Conservation (phyloP, 306 rosid species). For the Ziziphus jujuba region DNA sequence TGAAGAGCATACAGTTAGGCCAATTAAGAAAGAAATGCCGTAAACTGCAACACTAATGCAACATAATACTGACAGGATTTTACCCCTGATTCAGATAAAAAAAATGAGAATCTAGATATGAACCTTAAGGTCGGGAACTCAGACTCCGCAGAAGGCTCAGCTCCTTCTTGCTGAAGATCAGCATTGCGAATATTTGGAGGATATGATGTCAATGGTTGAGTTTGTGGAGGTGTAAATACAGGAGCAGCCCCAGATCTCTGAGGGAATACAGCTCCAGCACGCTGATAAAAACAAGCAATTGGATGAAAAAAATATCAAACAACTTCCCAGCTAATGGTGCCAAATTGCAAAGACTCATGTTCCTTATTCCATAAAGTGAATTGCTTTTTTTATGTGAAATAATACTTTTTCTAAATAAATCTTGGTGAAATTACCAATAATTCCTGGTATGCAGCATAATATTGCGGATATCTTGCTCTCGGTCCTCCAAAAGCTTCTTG, state of each 20-base stretch:
- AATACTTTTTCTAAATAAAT: not conserved
- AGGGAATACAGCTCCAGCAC: constrained; percentile 92
- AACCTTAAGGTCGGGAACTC: constrained; percentile 93
- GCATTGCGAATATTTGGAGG: constrained; percentile 67
- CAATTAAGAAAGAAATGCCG: not conserved
- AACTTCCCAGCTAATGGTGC: no score
- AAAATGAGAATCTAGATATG: constrained; percentile 24
- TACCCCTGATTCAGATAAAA: constrained; percentile 14
- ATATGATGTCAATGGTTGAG: constrained; percentile 78
- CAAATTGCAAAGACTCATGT: not conserved
- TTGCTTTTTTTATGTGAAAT: not conserved
- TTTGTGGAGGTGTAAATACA: constrained; percentile 87
- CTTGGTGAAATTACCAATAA: constrained; percentile 60
- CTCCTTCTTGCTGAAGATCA: constrained; percentile 44
- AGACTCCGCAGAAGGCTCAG: constrained; percentile 73
- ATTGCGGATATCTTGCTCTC: constrained; percentile 95
- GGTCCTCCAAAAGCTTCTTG: constrained; percentile 99
- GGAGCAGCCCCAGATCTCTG: constrained; percentile 83
- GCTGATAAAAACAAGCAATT: constrained; percentile 51
- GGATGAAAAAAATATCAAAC: constrained; percentile 5
- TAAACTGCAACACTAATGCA: not conserved
- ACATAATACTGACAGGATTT: not conserved
- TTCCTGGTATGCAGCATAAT: constrained; percentile 89
- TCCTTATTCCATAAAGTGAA: not conserved
- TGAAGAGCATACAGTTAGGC: not conserved